phyloP scores from a whole-genome alignment of 371 early-diverging fungal genomes.

The Mucor circinelloides region DNA sequence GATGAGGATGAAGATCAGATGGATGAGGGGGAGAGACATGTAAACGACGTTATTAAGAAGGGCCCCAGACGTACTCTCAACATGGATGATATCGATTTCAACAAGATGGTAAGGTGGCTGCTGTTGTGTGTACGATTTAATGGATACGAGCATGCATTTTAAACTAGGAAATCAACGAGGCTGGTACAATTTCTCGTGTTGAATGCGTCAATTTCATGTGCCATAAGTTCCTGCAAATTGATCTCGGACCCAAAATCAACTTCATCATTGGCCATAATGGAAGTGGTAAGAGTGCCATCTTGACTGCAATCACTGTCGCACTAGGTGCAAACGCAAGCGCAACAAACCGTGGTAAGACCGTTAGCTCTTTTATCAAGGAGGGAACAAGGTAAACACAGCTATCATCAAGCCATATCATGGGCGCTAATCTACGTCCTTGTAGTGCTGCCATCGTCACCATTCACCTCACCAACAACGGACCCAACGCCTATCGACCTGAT shows the following conservation, averaged over 20 bases:
- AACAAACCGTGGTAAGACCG: conserved; percentile 85
- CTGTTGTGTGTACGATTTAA: neutral
- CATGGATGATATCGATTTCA: neutral
- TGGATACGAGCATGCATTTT: too few species aligned
- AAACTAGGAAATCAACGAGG: conserved; percentile 32
- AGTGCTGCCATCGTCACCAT: conserved; percentile 71
- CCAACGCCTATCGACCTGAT: conserved; percentile 80
- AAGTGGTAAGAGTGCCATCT: conserved; percentile 95
- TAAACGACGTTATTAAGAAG: neutral
- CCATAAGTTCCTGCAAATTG: conserved; percentile 78
- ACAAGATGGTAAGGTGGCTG: neutral
- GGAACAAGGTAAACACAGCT: conserved; percentile 62
- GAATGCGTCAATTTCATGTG: conserved; percentile 95
- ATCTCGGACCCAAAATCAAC: conserved; percentile 88
- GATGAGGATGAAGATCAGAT: neutral
- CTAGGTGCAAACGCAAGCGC: conserved; percentile 89
- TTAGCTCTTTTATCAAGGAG: conserved; percentile 83
- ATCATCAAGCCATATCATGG: neutral
- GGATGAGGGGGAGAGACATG: too few species aligned
- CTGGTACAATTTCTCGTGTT: conserved; percentile 81
- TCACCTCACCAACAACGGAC: conserved; percentile 80
- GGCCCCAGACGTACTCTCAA: neutral
- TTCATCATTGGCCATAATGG: conserved; percentile 97
- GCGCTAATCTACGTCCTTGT: neutral
- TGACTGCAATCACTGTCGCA: conserved; percentile 88